phyloP scores from a whole-genome alignment of 2,329 filamentous ascomycete species.

The Dryadomyces quercivorus region DNA sequence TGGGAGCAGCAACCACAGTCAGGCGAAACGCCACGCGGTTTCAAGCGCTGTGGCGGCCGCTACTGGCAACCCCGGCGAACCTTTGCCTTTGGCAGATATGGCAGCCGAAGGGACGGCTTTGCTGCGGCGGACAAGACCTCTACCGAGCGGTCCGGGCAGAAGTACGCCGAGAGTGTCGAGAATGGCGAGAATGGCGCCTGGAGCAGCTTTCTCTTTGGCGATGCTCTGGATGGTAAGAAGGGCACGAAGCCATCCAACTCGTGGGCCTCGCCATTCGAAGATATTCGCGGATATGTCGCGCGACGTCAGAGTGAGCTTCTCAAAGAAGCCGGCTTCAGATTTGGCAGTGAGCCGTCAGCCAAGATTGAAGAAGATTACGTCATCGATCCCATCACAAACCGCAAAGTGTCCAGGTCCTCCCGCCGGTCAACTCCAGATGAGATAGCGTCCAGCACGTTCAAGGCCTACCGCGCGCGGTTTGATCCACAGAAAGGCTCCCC shows the following conservation, averaged over 20 bases:
- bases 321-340: conserved; percentile 2
- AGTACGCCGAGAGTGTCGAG: conserved; percentile 30
- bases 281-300: conserved; percentile 21
- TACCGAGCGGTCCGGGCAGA: conserved; percentile 23
- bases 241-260: conserved; percentile 13
- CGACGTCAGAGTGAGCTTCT: conserved; percentile 12
- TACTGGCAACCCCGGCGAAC: conserved; percentile 22
- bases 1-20: conserved; percentile 30
- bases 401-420: conserved; percentile 27
- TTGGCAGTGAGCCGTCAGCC: conserved; percentile 10
- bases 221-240: conserved; percentile 7
- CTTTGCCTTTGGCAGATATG: conserved; percentile 12
- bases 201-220: conserved; percentile 28
- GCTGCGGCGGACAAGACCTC: conserved; percentile 23
- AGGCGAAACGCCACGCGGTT: conserved; percentile 21
- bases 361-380: conserved; percentile 21
- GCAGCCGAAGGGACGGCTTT: conserved; percentile 18
- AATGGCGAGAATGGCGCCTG: conserved; percentile 32
- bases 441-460: conserved; percentile 17
- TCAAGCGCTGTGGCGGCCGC: conserved; percentile 30
- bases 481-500: background rate
- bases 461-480: conserved; percentile 24
- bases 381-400: conserved; percentile 50
- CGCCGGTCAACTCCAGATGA: conserved; percentile 11
- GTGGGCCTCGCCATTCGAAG: conserved; percentile 20